Base-by-base conservation (phyloP, 2,329 filamentous ascomycete genomes). In the Paramyrothecium sp. region DNA sequence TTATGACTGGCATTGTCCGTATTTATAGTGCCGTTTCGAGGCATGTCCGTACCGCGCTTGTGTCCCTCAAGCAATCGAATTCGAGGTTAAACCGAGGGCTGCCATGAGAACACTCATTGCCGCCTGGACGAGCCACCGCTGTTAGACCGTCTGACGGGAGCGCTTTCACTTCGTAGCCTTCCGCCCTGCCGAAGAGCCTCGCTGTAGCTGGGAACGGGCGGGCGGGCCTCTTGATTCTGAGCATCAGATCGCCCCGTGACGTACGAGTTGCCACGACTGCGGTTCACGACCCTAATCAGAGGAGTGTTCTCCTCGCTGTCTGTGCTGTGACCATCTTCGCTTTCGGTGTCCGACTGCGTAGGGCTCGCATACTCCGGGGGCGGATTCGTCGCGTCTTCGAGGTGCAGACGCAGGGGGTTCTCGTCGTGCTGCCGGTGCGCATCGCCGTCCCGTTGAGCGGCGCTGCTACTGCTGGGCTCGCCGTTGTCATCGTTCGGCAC, bases 161-260 rank as follows among this genome's bases (percentile, higher is more conserved):
- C 61, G 54, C 64, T 68, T 47, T 64, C 59, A 30, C 61, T 65
- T 34, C 68, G 59, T 33, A 61, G 59, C 22, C 70, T 65, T 26
- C 71, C 71, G 12, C 81, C 81, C 62, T 84, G 80, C 56, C 77
- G 75, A 47, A 92, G 80, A 2, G 90, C 91, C 58, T 91, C 90
- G 70, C 87, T 90, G 69, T 96, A 96, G 66, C 86, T 93, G 2
- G 91, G 91, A 61, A 95, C 92, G 1, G 91, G 90, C 22, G 90
- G 89, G 26, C 69, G 62, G 33, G 63, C 63, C 53, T 62, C 60
- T 19, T 65, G 47, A 56, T 61, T 59, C 59, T 67, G 61, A 17
- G 67, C 53, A 26, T 64, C 49, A 53, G 70, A 59, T 12, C 65
- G 54, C 8, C 67, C 61, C 3, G 80, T 78, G 1, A 76, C 73